Conservation (phyloP, 805 yeast species). For the Ogataea populi-albae region DNA sequence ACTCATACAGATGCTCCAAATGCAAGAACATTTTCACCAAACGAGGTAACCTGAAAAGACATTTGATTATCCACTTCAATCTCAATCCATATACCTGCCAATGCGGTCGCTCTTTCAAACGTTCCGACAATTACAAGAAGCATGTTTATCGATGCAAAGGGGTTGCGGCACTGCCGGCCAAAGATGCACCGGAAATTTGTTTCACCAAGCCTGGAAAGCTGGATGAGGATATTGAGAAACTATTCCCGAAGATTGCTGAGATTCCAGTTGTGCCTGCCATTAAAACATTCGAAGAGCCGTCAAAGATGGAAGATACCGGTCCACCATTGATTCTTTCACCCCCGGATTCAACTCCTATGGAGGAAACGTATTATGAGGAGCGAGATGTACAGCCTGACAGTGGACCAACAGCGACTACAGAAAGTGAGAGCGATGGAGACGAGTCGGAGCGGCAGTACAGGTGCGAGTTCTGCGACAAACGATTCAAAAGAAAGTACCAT, state of each 20-base stretch:
- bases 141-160: conserved; percentile 21
- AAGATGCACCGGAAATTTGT: background rate
- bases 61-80: conserved; percentile 24
- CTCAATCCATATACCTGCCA: conserved; percentile 23
- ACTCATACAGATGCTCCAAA: conserved; percentile 19
- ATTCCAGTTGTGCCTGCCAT: too few relatives aligned
- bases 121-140: conserved; percentile 26
- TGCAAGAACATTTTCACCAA: conserved; percentile 24
- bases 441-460: conserved; percentile 11
- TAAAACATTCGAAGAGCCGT: background rate
- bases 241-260: too few relatives aligned
- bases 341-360: background rate
- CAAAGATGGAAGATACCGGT: background rate
- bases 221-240: too few relatives aligned
- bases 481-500: conserved; percentile 22
- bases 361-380: conserved; percentile 4
- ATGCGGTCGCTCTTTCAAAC: conserved; percentile 25
- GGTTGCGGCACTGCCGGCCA: background rate
- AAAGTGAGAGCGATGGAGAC: background rate
- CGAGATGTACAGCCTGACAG: background rate
- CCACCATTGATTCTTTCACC: background rate
- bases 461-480: conserved; percentile 16
- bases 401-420: conserved; percentile 5
- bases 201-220: too few relatives aligned
- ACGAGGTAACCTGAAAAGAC: conserved; percentile 25